Percentiles rank a stretch among this genome's conserved stretches.
These are phyloP conservation scores for Floccularia luteovirens DNA, from an alignment of 768 basidiomycete genomes.

Conservation along the genomic window DNA sequence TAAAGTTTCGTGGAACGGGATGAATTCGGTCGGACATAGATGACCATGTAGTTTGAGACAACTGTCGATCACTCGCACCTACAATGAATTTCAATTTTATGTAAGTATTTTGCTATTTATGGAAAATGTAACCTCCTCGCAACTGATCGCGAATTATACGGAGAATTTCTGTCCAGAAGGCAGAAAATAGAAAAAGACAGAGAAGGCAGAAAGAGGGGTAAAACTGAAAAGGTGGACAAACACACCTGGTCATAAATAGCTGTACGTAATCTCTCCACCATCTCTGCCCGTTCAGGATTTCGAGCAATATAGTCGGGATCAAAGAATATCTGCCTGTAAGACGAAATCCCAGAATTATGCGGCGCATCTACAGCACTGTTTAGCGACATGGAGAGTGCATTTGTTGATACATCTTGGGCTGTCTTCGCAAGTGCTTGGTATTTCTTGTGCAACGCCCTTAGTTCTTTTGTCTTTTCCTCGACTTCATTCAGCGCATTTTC, in stretches of 20 bases:
- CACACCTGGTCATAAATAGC: slow-evolving; percentile 81
- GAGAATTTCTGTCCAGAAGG: no score
- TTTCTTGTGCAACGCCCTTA: slow-evolving; percentile 57
- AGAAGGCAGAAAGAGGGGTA: neutral
- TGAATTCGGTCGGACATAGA: slow-evolving; percentile 80
- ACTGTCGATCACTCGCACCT: slow-evolving; percentile 77
- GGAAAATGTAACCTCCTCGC: no score
- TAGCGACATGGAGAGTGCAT: slow-evolving; percentile 77
- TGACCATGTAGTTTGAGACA: slow-evolving; percentile 80
- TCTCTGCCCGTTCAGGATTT: slow-evolving; percentile 62
- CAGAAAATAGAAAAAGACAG: neutral
- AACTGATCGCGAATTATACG: no score
- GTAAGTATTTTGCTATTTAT: no score
- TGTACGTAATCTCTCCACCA: slow-evolving; percentile 62
- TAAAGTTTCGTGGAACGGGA: slow-evolving; percentile 88
- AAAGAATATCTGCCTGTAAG: slow-evolving; percentile 75
- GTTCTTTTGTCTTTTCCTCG: slow-evolving; percentile 71
- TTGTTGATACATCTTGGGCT: slow-evolving; percentile 64
- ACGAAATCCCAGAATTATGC: slow-evolving; percentile 64
- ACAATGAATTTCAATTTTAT: no score
- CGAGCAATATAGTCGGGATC: slow-evolving; percentile 55
- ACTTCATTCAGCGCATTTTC: slow-evolving; percentile 81
- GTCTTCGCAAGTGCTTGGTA: slow-evolving; percentile 79
- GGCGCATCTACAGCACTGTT: slow-evolving; percentile 86
- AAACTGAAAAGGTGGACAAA: neutral